A percentile compares a stretch with the other conserved stretches of the same genome.
These are phyloP conservation scores for Suillus decipiens DNA, from an alignment of 768 basidiomycete genomes.

Conservation along the genomic window DNA sequence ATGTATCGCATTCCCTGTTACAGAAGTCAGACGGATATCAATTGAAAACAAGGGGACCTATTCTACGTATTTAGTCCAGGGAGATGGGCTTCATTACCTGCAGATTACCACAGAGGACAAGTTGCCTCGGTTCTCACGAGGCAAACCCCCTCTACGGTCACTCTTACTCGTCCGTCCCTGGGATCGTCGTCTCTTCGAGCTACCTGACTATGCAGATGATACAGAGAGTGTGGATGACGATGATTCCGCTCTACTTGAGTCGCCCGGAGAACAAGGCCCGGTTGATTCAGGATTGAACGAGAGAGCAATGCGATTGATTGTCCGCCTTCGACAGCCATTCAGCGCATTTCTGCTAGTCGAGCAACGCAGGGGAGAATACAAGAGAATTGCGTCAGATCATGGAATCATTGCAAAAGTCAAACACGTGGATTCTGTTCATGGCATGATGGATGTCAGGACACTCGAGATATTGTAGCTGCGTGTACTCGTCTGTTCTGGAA, in stretches of 20 bases:
- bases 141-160: not conserved
- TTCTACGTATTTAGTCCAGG: not conserved
- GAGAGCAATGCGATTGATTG: not conserved
- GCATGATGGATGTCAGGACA: no score
- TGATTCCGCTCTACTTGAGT: no score
- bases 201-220: not conserved
- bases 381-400: not conserved
- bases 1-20: not conserved
- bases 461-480: no score
- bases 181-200: not conserved
- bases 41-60: not conserved
- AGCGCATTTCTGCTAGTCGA: not conserved
- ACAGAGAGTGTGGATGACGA: no score
- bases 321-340: not conserved
- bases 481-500: no score
- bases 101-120: not conserved
- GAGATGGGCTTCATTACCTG: not conserved
- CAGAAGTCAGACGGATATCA: not conserved
- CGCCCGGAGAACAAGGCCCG: not conserved
- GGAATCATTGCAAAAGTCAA: not conserved
- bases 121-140: not conserved
- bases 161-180: not conserved
- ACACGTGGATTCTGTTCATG: no score
- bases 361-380: not conserved
- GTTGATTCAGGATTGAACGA: not conserved